Conservation (phyloP, 23 red algal genomes). For the Pyropia haitanensis region DNA sequence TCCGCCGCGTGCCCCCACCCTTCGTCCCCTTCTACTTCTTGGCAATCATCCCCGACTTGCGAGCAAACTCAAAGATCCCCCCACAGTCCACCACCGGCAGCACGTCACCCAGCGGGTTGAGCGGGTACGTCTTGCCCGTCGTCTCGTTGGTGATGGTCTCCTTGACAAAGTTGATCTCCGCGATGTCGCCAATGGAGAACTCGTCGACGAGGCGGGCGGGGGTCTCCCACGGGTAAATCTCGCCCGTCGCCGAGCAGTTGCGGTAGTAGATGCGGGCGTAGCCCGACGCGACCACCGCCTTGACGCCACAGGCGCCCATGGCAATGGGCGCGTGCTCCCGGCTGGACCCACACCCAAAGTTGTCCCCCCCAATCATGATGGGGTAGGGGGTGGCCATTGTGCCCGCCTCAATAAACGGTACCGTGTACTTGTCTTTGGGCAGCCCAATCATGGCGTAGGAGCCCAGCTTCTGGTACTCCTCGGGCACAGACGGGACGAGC, state of each 20-base stretch:
- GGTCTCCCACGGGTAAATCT: conserved; percentile 91
- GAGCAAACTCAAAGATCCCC: conserved; percentile 93
- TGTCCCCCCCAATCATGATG: conserved; percentile 89
- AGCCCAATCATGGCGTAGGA: conserved; percentile 79
- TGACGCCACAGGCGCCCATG: conserved; percentile 76
- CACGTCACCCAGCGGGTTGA: conserved; percentile 83
- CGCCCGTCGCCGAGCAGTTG: conserved; percentile 96
- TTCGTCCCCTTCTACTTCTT: conserved; percentile 1
- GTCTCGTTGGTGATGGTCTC: conserved; percentile 40
- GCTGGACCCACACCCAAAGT: conserved; percentile 92
- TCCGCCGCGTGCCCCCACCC: no score
- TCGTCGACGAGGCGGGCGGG: conserved; percentile 37
- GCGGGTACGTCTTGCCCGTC: conserved; percentile 37
- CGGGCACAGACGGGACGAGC: conserved; percentile 84
- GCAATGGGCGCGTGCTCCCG: conserved; percentile 95
- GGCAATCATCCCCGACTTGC: conserved; percentile 87
- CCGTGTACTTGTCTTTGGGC: conserved; percentile 52
- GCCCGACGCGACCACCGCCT: conserved; percentile 55
- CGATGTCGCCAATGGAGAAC: conserved; percentile 77
- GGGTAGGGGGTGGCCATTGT: conserved; percentile 32
- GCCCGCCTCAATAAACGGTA: conserved; percentile 51
- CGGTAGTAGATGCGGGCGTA: conserved; percentile 77
- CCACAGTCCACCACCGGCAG: conserved; percentile 89
- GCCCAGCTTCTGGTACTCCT: conserved; percentile 88
- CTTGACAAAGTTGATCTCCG: conserved; percentile 69